These are phyloP conservation scores for Datura wrightii DNA, from an alignment of 257 asterid genomes.

Conservation along the genomic window DNA sequence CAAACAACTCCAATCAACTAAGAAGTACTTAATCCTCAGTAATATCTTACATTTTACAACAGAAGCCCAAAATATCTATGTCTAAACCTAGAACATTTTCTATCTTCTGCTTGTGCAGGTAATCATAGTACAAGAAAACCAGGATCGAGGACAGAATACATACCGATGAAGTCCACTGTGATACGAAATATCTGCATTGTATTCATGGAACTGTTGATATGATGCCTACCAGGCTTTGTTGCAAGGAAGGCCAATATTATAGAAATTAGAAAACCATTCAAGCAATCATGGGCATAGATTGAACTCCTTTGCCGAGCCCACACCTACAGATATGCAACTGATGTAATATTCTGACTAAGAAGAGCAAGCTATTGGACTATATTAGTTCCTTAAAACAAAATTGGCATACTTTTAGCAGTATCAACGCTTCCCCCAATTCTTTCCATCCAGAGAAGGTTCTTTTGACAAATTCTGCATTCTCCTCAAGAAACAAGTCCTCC, in stretches of 20 bases:
- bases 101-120: constrained; percentile 26
- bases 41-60: background rate
- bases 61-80: background rate
- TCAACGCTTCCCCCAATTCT: constrained; percentile 78
- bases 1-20: background rate
- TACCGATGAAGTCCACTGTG: constrained; percentile 89
- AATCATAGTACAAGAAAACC: background rate
- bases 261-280: constrained; percentile 81
- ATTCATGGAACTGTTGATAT: constrained; percentile 72
- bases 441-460: constrained; percentile 69
- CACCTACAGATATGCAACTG: constrained; percentile 58
- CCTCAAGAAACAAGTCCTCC: constrained; percentile 95
- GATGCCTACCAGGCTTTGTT: constrained; percentile 68
- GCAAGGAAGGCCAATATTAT: constrained; percentile 75
- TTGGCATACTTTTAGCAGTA: constrained; percentile 79
- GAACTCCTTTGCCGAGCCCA: constrained; percentile 87
- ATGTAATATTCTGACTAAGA: constrained; percentile 33
- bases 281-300: constrained; percentile 81
- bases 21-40: background rate
- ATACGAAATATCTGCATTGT: constrained; percentile 86
- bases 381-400: constrained; percentile 23
- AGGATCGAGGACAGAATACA: constrained; percentile 29
- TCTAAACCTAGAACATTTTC: background rate
- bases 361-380: constrained; percentile 11
- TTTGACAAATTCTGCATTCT: constrained; percentile 66